A percentile compares a stretch with the other conserved stretches of the same genome.
Conservation (phyloP, 2,329 filamentous ascomycete genomes). For the Aureobasidium sp. region DNA sequence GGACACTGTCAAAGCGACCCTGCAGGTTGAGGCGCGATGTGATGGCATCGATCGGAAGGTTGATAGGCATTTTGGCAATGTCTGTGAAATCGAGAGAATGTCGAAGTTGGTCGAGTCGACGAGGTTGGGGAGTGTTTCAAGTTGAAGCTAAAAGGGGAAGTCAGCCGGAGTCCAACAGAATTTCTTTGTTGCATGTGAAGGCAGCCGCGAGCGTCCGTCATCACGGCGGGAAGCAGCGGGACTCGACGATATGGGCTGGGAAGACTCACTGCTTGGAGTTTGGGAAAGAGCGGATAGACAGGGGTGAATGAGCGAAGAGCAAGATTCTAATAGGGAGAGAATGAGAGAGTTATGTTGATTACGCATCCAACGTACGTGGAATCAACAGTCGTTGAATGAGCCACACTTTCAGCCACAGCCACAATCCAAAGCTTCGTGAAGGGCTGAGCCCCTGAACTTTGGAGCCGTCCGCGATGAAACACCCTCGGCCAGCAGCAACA, state of each 20-base stretch:
- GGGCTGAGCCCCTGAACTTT: neutral
- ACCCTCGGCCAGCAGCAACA: neutral
- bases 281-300: neutral
- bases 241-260: neutral
- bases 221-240: neutral
- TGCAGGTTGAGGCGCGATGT: constrained; percentile 82
- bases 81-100: neutral
- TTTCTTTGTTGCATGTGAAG: constrained; percentile 13
- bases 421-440: neutral
- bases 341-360: neutral
- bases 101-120: neutral
- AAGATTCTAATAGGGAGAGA: neutral
- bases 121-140: neutral
- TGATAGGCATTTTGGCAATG: constrained; percentile 61
- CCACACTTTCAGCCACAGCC: neutral
- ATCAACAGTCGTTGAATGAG: neutral
- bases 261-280: neutral
- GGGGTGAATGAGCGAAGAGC: neutral
- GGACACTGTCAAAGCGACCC: constrained; percentile 77
- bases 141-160: constrained; percentile 1
- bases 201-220: neutral
- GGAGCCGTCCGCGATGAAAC: too few species aligned
- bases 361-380: constrained; percentile 1
- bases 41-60: constrained; percentile 84
- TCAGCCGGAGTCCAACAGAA: constrained; percentile 10